Percentiles rank a stretch among this genome's conserved stretches.
Conservation (phyloP, 495 filamentous ascomycete genomes). For the Hyaloscypha bicolor region DNA sequence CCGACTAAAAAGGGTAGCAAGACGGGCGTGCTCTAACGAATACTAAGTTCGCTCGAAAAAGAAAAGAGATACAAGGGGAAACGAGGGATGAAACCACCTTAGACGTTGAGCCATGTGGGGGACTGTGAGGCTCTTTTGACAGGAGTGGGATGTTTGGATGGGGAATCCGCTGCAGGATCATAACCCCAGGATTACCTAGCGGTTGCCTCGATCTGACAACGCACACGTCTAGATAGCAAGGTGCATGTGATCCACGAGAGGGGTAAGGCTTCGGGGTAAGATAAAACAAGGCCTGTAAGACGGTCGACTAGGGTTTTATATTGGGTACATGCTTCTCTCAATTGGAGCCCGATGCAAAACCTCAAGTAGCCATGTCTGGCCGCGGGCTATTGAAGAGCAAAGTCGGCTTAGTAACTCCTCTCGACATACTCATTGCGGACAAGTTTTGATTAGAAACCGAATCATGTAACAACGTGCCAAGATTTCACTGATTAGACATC, state of each 20-base stretch:
- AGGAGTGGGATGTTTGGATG: background rate
- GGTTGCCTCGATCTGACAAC: background rate
- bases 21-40: too few species aligned
- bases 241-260: background rate
- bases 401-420: background rate
- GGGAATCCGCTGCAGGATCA: background rate
- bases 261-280: background rate
- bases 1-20: too few species aligned
- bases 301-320: background rate
- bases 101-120: background rate
- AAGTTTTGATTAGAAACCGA: too few species aligned
- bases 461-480: too few species aligned
- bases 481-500: too few species aligned
- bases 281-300: slow-evolving; percentile 1
- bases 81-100: background rate
- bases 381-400: background rate
- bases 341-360: slow-evolving; percentile 1
- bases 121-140: background rate
- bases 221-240: background rate
- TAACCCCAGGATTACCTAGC: background rate
- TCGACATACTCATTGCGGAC: too few species aligned
- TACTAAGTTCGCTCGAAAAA: too few species aligned
- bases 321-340: slow-evolving; percentile 11
- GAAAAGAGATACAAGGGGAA: background rate
- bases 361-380: slow-evolving; percentile 9